These are phyloP conservation scores for Sonneratia caseolaris DNA, from an alignment of 345 rosid species.

Conservation along the genomic window DNA sequence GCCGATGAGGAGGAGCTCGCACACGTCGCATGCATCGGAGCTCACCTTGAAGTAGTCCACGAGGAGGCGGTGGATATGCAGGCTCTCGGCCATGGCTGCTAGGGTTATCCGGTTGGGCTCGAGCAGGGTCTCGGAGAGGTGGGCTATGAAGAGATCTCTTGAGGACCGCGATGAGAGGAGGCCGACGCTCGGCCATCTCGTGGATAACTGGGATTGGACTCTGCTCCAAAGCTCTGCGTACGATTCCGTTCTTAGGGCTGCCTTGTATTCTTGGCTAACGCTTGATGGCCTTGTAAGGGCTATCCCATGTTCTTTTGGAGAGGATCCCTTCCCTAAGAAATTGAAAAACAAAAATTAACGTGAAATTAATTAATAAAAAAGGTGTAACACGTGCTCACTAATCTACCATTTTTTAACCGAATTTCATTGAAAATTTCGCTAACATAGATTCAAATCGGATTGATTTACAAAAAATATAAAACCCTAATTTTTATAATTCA, in stretches of 20 bases:
- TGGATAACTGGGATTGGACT: slow-evolving; percentile 35
- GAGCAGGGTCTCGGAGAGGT: slow-evolving; percentile 47
- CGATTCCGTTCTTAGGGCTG: slow-evolving; percentile 73
- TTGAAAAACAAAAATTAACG: no score
- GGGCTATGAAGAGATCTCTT: slow-evolving; percentile 9
- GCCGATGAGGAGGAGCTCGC: slow-evolving; percentile 53
- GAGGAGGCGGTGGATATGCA: slow-evolving; percentile 34
- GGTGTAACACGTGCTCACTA: not conserved
- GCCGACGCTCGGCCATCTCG: slow-evolving; percentile 7
- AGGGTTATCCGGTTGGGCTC: slow-evolving; percentile 52
- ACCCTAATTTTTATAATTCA: no score
- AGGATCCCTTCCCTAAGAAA: not conserved
- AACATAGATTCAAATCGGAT: no score
- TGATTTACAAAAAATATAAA: no score
- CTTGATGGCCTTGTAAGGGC: slow-evolving; percentile 30
- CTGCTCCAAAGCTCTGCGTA: slow-evolving; percentile 59
- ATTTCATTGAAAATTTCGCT: no score
- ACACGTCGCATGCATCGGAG: slow-evolving; percentile 40
- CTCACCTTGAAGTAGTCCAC: slow-evolving; percentile 42
- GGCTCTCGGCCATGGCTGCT: slow-evolving; percentile 23
- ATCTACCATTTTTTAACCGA: no score
- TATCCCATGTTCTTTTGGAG: slow-evolving; percentile 14
- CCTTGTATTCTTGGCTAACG: slow-evolving; percentile 71
- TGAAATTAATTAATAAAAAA: not conserved
- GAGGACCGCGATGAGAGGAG: slow-evolving; percentile 11